Evolutionary conservation across 495 filamentous ascomycete genomes (phyloP), one percentile per base, ranked within the genome.

Genomic region (Pyronema domesticum): DNA sequence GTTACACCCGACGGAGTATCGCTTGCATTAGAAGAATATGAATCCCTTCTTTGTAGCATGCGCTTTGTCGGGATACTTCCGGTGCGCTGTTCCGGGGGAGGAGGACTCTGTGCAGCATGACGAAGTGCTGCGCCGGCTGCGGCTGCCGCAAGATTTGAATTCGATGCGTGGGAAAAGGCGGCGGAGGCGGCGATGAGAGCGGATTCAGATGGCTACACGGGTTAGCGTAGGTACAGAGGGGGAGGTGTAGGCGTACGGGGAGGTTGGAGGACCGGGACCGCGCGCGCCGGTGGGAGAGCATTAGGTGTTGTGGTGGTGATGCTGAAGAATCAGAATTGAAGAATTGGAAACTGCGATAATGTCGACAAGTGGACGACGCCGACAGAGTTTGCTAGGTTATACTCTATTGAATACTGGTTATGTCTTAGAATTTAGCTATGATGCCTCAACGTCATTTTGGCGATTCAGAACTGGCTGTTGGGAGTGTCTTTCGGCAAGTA

Each of bases 51-150:
- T 37, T 57, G 47, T 9, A 63, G 36, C 61, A 64, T 64, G n/a
- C 61, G 53, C 19, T 63, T 63, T 13, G 61, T 64, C 5, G 53
- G 61, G 30, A 64, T 63, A 6, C 35, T 63, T 5, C 61, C 61
- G 0, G 43, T 53, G 6, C 53, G 58, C n/a, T 45, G 50, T 1
- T 44, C 10, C 1, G 35, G 6, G 1, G 61, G 50, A 7, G 52
- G 19, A 7, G 57, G 45, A 7, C 56, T 51, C 19, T 40, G 34
- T 6, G 58, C 53, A 33, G 58, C 66, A 57, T 59, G 47, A 36
- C 59, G 58, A 9, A 63, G 57, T 14, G 65, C 65, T 7, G 62
- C 46, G 1, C 65, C 60, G 18, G 61, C 59, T 8, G 63, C 56
- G 18, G 60, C 50, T 10, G 63, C 57, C 6, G 62, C 61, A 40